phyloP scores from a whole-genome alignment of 176 grass and related monocot genomes.

The bread wheat (Triticum aestivum) region IWGSC_CS_RefSeq_v2.1 NC_057797.1:536730902-536731401 shows the following conservation, averaged over 20 bases:
- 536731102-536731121: not conserved
- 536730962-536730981: constrained; percentile 38
- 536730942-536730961: constrained; percentile 19
- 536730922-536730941: not conserved
- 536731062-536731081: not conserved
- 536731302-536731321: constrained; percentile 36
- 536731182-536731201: not conserved
- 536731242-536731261: not conserved
- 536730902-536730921: not conserved
- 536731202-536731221: not conserved
- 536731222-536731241: not conserved
- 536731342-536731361: not conserved
- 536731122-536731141: not conserved
- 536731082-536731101: not conserved
- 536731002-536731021: constrained; percentile 47
- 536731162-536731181: not conserved
- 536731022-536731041: constrained; percentile 88
- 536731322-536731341: not conserved
- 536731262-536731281: not conserved
- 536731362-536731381: not conserved
- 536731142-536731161: not conserved
- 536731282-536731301: not conserved
- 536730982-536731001: constrained; percentile 50
- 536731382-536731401: not conserved
- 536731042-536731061: constrained; percentile 9